These are phyloP conservation scores for Arthrobotrys musiformis DNA, from an alignment of 2,329 filamentous ascomycete genomes.

Conservation along the genomic window DNA sequence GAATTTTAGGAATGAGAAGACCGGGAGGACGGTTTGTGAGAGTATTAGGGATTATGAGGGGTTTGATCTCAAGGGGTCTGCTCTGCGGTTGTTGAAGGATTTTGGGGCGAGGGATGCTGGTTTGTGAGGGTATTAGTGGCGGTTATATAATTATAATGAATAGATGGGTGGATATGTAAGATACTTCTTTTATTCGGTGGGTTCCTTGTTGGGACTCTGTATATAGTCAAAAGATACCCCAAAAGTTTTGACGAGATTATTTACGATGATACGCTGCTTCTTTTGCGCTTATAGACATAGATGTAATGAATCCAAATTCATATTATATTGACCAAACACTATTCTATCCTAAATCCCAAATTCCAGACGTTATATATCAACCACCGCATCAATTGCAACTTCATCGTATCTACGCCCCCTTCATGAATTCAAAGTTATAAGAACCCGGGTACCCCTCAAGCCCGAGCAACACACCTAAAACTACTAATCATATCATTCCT, in stretches of 20 bases:
- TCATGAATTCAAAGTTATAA: no score
- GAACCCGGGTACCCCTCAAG: not conserved
- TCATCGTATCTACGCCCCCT: no score
- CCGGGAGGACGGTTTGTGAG: slow-evolving; percentile 32
- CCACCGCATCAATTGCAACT: no score
- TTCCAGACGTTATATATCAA: no score
- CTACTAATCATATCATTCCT: slow-evolving; percentile 30
- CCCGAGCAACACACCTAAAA: not conserved
- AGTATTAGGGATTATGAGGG: not conserved
- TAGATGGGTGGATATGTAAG: not conserved
- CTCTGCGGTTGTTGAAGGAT: slow-evolving; percentile 12
- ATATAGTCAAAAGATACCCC: not conserved
- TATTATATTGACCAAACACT: no score
- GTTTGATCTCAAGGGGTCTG: slow-evolving; percentile 25
- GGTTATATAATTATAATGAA: no score
- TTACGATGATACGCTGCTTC: no score
- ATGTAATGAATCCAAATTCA: no score
- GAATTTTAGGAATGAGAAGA: slow-evolving; percentile 21
- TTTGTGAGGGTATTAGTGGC: no score
- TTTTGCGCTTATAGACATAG: no score
- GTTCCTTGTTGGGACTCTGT: not conserved
- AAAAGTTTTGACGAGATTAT: not conserved
- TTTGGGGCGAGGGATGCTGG: slow-evolving; percentile 9
- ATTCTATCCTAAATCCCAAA: no score
- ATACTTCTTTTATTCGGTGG: no score